Evolutionary conservation across 2,329 filamentous ascomycete species (phyloP).

Genomic region (Cephalotrichum gorgonifer): DNA sequence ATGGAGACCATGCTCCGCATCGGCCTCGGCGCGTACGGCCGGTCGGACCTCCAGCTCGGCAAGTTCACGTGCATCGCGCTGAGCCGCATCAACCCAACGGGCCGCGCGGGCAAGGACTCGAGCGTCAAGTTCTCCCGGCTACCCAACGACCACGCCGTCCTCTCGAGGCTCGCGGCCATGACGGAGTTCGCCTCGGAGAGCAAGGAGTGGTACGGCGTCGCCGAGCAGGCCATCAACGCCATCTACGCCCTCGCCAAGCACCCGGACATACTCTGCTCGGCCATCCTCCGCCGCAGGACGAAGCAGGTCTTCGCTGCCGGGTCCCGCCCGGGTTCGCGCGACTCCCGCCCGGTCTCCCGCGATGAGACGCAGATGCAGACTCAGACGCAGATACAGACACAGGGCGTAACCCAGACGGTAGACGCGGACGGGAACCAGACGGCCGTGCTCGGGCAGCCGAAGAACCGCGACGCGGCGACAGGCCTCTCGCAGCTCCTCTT

Average conservation of each 20-base stretch:
- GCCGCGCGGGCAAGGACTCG: constrained; percentile 62
- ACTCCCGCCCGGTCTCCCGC: constrained; percentile 36
- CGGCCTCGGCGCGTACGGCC: constrained; percentile 71
- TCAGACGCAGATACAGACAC: constrained; percentile 23
- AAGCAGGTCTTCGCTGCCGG: constrained; percentile 58
- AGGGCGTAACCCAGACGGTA: constrained; percentile 12
- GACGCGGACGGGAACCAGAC: constrained; percentile 12
- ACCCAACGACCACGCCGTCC: constrained; percentile 83
- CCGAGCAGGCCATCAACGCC: constrained; percentile 90
- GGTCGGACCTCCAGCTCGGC: constrained; percentile 75
- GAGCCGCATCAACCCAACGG: constrained; percentile 77
- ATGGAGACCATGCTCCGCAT: constrained; percentile 92
- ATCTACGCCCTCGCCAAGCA: constrained; percentile 93
- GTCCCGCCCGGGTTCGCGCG: constrained; percentile 15
- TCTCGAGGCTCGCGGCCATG: constrained; percentile 71
- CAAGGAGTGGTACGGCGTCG: constrained; percentile 93
- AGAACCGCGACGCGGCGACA: constrained; percentile 57
- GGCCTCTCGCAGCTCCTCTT: constrained; percentile 86
- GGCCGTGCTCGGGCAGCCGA: constrained; percentile 22
- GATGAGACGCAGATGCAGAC: constrained; percentile 30
- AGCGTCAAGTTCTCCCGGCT: constrained; percentile 62
- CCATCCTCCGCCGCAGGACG: constrained; percentile 80
- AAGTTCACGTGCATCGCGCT: constrained; percentile 94
- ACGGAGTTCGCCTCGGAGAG: constrained; percentile 78
- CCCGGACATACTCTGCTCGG: constrained; percentile 84